phyloP scores from a whole-genome alignment of 2,329 filamentous ascomycete genomes.

The Phialophora verrucosa region DNA sequence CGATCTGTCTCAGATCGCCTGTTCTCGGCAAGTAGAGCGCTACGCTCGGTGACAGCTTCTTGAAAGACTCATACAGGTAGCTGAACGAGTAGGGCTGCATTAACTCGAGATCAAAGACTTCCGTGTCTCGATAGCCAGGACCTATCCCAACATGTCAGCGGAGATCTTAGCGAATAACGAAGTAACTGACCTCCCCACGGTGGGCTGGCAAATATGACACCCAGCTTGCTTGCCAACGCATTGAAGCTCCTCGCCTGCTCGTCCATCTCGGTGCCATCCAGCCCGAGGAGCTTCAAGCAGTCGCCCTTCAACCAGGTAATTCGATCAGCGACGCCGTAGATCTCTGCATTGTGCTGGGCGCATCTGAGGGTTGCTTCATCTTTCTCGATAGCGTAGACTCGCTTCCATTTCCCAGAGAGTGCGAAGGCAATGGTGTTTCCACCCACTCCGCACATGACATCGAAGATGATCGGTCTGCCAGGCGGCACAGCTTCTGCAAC shows the following conservation, averaged over 20 bases:
- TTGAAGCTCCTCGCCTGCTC: conserved; percentile 50
- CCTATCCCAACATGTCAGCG: conserved; percentile 48
- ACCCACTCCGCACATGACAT: conserved; percentile 88
- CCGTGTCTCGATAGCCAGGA: conserved; percentile 65
- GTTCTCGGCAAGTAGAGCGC: conserved; percentile 86
- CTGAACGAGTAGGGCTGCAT: conserved; percentile 87
- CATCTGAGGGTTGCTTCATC: conserved; percentile 81
- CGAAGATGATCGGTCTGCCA: conserved; percentile 72
- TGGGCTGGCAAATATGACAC: conserved; percentile 72
- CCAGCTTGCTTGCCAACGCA: conserved; percentile 54
- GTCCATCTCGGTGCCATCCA: conserved; percentile 30
- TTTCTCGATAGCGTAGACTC: conserved; percentile 87
- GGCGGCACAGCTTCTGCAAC: conserved; percentile 62
- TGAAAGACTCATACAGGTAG: conserved; percentile 68
- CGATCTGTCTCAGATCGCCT: conserved; percentile 80
- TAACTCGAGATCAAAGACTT: conserved; percentile 79
- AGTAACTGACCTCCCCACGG: conserved; percentile 69
- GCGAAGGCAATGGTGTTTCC: conserved; percentile 97
- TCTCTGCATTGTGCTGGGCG: conserved; percentile 85
- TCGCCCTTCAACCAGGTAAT: conserved; percentile 89
- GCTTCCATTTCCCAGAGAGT: conserved; percentile 75
- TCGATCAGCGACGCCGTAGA: conserved; percentile 78
- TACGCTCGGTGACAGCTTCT: conserved; percentile 56
- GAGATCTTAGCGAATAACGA: neutral
- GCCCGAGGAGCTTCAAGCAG: conserved; percentile 74